Evolutionary conservation across 805 yeast genomes (phyloP).

Genomic region (Ogataea angusta): DNA sequence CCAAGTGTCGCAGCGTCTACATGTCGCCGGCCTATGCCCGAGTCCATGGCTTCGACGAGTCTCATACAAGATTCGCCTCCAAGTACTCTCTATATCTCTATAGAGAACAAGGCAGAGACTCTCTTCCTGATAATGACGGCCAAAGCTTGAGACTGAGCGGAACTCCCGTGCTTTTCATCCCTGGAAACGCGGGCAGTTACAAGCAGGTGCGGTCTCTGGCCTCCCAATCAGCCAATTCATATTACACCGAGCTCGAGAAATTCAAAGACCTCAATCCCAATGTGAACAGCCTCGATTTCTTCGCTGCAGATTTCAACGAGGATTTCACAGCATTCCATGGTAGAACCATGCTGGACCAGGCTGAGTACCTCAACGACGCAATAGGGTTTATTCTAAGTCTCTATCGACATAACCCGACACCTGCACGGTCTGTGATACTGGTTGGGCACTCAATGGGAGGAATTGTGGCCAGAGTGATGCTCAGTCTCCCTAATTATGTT

Average conservation of each 20-base stretch:
- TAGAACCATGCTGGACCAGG: constrained; percentile 86
- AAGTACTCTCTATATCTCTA: constrained; percentile 85
- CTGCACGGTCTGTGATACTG: constrained; percentile 61
- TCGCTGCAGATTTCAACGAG: constrained; percentile 91
- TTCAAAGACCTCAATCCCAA: constrained; percentile 29
- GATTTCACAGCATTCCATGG: constrained; percentile 97
- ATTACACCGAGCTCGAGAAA: constrained; percentile 35
- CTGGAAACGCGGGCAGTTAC: constrained; percentile 96
- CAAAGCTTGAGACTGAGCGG: constrained; percentile 46
- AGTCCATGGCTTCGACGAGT: constrained; percentile 66
- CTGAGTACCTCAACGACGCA: constrained; percentile 90
- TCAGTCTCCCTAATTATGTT: constrained; percentile 72
- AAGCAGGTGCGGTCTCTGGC: constrained; percentile 92
- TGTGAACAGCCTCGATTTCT: constrained; percentile 67
- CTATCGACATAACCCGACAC: constrained; percentile 40
- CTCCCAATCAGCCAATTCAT: constrained; percentile 63
- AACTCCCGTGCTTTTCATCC: constrained; percentile 86
- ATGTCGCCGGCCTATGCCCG: constrained; percentile 86
- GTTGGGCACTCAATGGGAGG: constrained; percentile 99
- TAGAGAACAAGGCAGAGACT: constrained; percentile 75
- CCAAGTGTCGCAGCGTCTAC: constrained; percentile 60
- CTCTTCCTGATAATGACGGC: constrained; percentile 43
- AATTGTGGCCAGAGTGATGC: constrained; percentile 81
- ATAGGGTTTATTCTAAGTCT: constrained; percentile 68
- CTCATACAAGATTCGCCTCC: constrained; percentile 66